Base-by-base conservation (phyloP, 805 yeast species). In the Zygotorulaspora danielsina region DNA sequence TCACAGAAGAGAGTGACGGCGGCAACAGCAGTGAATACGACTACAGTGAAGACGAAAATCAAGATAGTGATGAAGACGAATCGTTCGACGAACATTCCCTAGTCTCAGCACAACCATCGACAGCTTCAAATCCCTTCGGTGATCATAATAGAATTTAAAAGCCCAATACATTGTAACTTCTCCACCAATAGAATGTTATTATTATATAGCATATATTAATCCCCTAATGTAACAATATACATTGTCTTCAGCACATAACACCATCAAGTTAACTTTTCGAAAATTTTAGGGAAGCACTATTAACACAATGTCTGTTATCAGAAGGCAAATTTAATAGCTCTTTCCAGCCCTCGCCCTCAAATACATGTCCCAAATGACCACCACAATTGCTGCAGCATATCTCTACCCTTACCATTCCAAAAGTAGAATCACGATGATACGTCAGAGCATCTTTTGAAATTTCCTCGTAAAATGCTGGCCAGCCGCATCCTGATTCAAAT, bases 381-480 rank as follows among this genome's bases (percentile, higher is more conserved):
- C 87, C 96, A 61, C 99, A 93, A 6, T 73, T 71, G 9, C 80
- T 68, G 59, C 99, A 93, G 46, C 82, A 71, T 81, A 93, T 89
- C 60, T 93, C 99, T 9, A 79, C 85, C 46, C 98, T 72, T 10
- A 67, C 69, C 93, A 83, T 88, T 0, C 97, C 97, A 35, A 66
- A 64, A 6, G 81, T 62, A 0, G 41, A 53, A 61, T 93, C 98
- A 13, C 67, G 71, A 42, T 73, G 64, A 9, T 81, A 69, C 15
- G 63, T 71, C 27, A 93, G 72, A 5, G 95, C 72, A 0, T 88
- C 89, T 0, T 95, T 94, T 27, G 85, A 67, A 1, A 95, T 39
- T 21, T 57, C 96, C 42, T 86, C 83, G 61, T 81, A 90, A 63
- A 93, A 93, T 0, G 96, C 89, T 1, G 98, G 98, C 98, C 98